Evolutionary conservation across 2,329 filamentous ascomycete genomes (phyloP).

Genomic region (Fusarium avenaceum): DNA sequence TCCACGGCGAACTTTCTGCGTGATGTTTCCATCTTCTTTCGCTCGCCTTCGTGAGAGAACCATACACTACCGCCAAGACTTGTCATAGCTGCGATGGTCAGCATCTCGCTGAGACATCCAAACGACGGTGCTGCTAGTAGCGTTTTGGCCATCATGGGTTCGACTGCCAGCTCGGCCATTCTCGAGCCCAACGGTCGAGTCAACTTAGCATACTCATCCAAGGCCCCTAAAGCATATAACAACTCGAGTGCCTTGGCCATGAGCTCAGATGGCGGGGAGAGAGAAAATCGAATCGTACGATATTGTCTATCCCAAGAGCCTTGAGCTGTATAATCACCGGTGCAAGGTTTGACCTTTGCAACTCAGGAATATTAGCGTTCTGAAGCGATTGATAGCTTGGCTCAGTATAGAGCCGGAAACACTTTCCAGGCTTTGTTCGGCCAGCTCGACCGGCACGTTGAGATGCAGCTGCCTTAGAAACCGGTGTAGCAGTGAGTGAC

Average conservation of each 20-base stretch:
- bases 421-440: constrained; percentile 90
- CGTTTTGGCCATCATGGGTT: constrained; percentile 95
- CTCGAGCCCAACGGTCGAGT: constrained; percentile 87
- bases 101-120: constrained; percentile 84
- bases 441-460: constrained; percentile 93
- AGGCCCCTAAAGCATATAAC: constrained; percentile 85
- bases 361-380: constrained; percentile 85
- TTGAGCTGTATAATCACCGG: constrained; percentile 92
- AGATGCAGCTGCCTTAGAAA: constrained; percentile 92
- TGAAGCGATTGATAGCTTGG: constrained; percentile 73
- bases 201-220: constrained; percentile 91
- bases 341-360: constrained; percentile 91
- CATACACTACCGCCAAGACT: constrained; percentile 86
- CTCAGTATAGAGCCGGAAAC: constrained; percentile 92
- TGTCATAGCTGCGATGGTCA: constrained; percentile 95
- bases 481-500: constrained; percentile 81
- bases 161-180: constrained; percentile 93
- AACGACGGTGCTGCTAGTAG: constrained; percentile 82
- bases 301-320: constrained; percentile 94
- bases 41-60: constrained; percentile 83
- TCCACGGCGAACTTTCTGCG: constrained; percentile 88
- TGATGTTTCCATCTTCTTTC: constrained; percentile 79
- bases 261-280: constrained; percentile 88
- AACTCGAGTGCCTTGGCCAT: constrained; percentile 89
- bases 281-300: constrained; percentile 90